A percentile compares a stretch with the other conserved stretches of the same genome.
Conservation (phyloP, 345 rosid genomes). For the Cochlearia excelsa region DNA sequence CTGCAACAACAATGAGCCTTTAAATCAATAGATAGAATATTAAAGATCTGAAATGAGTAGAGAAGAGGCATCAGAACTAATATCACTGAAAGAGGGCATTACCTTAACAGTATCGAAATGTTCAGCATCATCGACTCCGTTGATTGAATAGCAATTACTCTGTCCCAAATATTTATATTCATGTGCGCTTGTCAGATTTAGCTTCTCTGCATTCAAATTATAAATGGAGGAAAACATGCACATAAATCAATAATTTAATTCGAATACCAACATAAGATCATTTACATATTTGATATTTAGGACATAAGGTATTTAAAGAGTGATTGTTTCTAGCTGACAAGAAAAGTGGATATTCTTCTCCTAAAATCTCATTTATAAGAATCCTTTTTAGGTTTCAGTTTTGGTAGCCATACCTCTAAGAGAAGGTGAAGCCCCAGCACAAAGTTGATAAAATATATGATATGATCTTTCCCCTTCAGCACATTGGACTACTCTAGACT, state of each 20-base stretch:
- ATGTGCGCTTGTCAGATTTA: constrained; percentile 65
- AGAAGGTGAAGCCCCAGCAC: constrained; percentile 79
- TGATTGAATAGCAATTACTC: constrained; percentile 74
- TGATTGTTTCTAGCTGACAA: constrained; percentile 5
- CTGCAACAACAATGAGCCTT: constrained; percentile 40
- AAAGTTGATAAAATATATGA: constrained; percentile 98
- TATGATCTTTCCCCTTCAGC: constrained; percentile 95
- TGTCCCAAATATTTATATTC: constrained; percentile 85
- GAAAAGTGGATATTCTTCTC: constrained; percentile 1
- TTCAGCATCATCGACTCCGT: constrained; percentile 84
- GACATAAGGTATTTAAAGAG: neutral
- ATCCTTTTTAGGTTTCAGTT: constrained; percentile 12
- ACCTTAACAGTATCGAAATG: constrained; percentile 69
- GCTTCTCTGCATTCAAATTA: constrained; percentile 58
- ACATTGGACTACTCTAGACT: constrained; percentile 99
- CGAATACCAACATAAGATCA: constrained; percentile 9
- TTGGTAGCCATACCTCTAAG: constrained; percentile 60
- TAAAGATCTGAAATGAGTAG: constrained; percentile 15
- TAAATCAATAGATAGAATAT: neutral
- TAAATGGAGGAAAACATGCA: constrained; percentile 4
- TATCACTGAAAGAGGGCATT: constrained; percentile 17
- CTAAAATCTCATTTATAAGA: constrained; percentile 5
- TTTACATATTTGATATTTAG: constrained; percentile 3
- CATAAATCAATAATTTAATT: constrained; percentile 10
- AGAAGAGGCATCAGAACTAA: constrained; percentile 18